phyloP scores from a whole-genome alignment of 2,329 filamentous ascomycete species.

The Cyphellophora attinorum region DNA sequence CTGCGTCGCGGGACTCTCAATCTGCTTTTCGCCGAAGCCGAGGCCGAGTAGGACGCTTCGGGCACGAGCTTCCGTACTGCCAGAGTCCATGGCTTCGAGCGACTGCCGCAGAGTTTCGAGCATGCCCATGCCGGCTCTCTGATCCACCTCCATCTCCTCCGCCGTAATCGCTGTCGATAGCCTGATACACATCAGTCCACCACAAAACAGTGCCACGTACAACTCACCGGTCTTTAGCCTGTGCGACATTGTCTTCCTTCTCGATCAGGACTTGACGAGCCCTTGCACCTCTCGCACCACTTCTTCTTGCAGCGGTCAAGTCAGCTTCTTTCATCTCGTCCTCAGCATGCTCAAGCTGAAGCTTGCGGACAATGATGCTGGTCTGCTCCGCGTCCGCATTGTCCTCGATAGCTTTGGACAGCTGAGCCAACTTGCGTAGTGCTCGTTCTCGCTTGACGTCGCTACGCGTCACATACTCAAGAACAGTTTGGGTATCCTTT shows the following conservation, averaged over 20 bases:
- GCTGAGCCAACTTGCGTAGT: slow-evolving; percentile 44
- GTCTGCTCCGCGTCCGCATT: slow-evolving; percentile 47
- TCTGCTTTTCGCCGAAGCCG: slow-evolving; percentile 14
- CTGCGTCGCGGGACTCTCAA: slow-evolving; percentile 20
- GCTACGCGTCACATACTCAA: slow-evolving; percentile 57
- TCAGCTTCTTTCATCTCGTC: slow-evolving; percentile 58
- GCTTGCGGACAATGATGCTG: slow-evolving; percentile 49
- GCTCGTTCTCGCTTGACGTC: slow-evolving; percentile 42
- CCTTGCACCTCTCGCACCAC: slow-evolving; percentile 64
- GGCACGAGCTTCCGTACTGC: slow-evolving; percentile 15
- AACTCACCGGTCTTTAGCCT: slow-evolving; percentile 44
- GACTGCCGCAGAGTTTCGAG: slow-evolving; percentile 13
- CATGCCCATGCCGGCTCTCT: slow-evolving; percentile 13
- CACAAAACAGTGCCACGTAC: neutral
- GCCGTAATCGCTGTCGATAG: neutral
- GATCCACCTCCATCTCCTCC: slow-evolving; percentile 6
- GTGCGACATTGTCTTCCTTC: slow-evolving; percentile 57
- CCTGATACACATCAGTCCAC: neutral
- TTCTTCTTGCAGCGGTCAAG: slow-evolving; percentile 64
- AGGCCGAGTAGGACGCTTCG: slow-evolving; percentile 13
- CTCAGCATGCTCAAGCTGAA: slow-evolving; percentile 54
- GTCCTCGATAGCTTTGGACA: slow-evolving; percentile 52
- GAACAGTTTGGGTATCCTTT: slow-evolving; percentile 34
- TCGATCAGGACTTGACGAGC: slow-evolving; percentile 65
- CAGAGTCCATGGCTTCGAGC: slow-evolving; percentile 16